phyloP scores from a whole-genome alignment of 305 asterid species.

The Solanum hybrid region DNA sequence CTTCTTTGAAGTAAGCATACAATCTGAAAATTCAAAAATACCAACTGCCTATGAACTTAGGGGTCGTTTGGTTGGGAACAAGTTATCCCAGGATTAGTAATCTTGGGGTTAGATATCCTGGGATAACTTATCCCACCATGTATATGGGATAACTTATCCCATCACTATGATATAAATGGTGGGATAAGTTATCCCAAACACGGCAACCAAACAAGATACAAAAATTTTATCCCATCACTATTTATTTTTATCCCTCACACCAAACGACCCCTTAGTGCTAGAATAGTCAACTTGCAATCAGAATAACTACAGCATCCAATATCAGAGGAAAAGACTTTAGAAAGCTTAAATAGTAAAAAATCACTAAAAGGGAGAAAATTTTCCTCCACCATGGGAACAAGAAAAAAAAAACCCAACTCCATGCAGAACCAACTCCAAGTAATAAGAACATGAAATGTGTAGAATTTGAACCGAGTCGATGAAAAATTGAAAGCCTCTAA shows the following conservation, averaged over 20 bases:
- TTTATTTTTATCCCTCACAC: neutral
- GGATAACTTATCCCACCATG: too few relatives aligned
- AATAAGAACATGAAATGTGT: neutral
- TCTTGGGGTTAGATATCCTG: neutral
- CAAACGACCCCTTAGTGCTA: neutral
- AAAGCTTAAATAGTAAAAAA: neutral
- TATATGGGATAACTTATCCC: too few relatives aligned
- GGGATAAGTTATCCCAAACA: neutral
- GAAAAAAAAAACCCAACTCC: neutral
- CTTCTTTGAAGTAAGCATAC: neutral
- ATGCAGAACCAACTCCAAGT: neutral
- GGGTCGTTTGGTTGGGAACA: neutral
- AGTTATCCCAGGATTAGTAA: neutral
- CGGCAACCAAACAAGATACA: neutral
- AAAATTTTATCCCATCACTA: neutral
- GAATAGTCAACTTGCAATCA: neutral
- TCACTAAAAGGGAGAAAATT: neutral
- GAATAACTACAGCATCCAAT: neutral
- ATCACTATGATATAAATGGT: too few relatives aligned
- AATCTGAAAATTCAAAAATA: neutral
- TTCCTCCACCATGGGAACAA: neutral
- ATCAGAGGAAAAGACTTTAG: neutral
- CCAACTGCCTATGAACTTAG: neutral
- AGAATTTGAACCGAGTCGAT: neutral
- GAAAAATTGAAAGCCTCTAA: neutral